These are phyloP conservation scores for Macrocystidia cucumis DNA, from an alignment of 1,284 basidiomycete genomes.

Conservation along the genomic window DNA sequence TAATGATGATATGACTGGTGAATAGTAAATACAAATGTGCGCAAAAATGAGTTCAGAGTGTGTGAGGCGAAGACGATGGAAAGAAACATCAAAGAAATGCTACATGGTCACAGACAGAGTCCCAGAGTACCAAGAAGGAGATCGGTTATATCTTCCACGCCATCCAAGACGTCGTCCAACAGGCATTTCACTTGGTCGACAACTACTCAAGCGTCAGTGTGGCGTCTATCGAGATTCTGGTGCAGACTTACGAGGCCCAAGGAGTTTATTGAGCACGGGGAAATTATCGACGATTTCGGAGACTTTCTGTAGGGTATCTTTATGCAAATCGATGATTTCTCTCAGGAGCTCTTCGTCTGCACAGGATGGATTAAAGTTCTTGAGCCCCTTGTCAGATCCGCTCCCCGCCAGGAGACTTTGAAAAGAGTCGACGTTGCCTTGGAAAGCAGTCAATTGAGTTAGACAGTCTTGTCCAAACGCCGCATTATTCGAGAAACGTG, in stretches of 20 bases:
- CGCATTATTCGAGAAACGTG: not conserved
- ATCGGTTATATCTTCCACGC: conserved; percentile 41
- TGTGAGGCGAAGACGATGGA: conserved; percentile 3
- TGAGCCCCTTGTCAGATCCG: conserved; percentile 39
- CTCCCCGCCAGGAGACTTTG: conserved; percentile 26
- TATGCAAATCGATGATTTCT: conserved; percentile 37
- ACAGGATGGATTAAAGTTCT: conserved; percentile 39
- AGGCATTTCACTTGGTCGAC: conserved; percentile 26
- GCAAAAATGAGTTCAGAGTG: conserved; percentile 6
- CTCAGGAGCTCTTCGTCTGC: conserved; percentile 43
- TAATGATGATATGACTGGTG: conserved; percentile 12
- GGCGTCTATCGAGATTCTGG: conserved; percentile 3
- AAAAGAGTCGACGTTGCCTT: conserved; percentile 29
- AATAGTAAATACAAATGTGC: conserved; percentile 19
- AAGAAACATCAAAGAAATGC: conserved; percentile 3
- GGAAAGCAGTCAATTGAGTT: conserved; percentile 29
- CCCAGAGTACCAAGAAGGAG: conserved; percentile 30
- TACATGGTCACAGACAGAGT: conserved; percentile 10
- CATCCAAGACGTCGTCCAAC: conserved; percentile 29
- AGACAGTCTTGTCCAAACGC: conserved; percentile 29
- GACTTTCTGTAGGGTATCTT: conserved; percentile 29
- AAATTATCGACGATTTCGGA: conserved; percentile 23
- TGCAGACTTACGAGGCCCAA: conserved; percentile 44
- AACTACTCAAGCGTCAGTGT: conserved; percentile 14
- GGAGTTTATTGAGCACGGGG: conserved; percentile 38